These are phyloP conservation scores for Cucumis sativus DNA, from an alignment of 306 rosid species.

Conservation along the genomic window Cucumber_9930_V3 NC_026658.2:7968001-7968500, in stretches of 20 bases:
- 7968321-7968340: not conserved
- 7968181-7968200: not conserved
- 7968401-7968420: no score
- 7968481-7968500: no score
- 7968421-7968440: no score
- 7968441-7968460: no score
- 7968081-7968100: not conserved
- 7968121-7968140: conserved; percentile 2
- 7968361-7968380: no score
- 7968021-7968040: not conserved
- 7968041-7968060: not conserved
- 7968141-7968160: not conserved
- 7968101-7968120: not conserved
- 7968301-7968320: not conserved
- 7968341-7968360: no score
- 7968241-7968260: not conserved
- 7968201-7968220: conserved; percentile 6
- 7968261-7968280: not conserved
- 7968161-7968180: not conserved
- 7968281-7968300: not conserved
- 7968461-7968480: no score
- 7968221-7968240: not conserved
- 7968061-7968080: not conserved
- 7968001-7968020: not conserved
- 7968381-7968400: no score